Evolutionary conservation across 305 asterid genomes (phyloP), one percentile per base, ranked within the genome.

Genomic region (Andrographis paniculata): DNA sequence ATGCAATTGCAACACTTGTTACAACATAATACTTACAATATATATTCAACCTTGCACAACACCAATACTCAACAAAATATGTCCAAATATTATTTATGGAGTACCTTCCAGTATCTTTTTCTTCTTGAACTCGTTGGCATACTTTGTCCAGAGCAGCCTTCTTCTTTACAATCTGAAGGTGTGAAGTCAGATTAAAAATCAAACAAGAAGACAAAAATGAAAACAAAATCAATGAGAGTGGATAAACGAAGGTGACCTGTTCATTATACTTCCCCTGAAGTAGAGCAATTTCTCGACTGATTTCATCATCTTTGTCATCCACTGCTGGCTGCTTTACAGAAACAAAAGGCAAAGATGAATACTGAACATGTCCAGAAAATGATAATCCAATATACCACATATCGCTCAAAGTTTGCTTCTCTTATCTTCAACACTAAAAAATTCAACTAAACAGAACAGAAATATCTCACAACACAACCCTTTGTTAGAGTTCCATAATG

Each of bases 261-360:
- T 77, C 94, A 48, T 49, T 64, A 62, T 84, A 84, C 54, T 67
- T 73, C 51, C 30, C 61, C 67, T 79, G 78, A 56, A 87, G 78
- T 67, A 54, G 87, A 65, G 63, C 65, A 65, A 87, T 65, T 69
- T 87, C 87, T 62, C 78, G 79, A 61, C 80, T 65, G 42, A 58
- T 60, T 55, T 74, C 84, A 40, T 78, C 94, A 64, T 87, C 99
- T 74, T 82, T 87, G 64, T 84, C 94, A 21, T 74, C 88, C 73
- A 92, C 63, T 20, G 78, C 88, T 44, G 99, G 97, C 99, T 87
- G 77, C 45, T 21, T 47, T 59, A 39, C 48, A 24, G 41, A 48
- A 19, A 19, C 59, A 14, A 48, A 16, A 35, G 37, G 31, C 51
- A 16, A 40, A 12, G 19, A 44, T 11, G 10, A 60, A 53, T 44